phyloP scores from a whole-genome alignment of 768 basidiomycete species.

The button mushroom (Agaricus bisporus) region DNA sequence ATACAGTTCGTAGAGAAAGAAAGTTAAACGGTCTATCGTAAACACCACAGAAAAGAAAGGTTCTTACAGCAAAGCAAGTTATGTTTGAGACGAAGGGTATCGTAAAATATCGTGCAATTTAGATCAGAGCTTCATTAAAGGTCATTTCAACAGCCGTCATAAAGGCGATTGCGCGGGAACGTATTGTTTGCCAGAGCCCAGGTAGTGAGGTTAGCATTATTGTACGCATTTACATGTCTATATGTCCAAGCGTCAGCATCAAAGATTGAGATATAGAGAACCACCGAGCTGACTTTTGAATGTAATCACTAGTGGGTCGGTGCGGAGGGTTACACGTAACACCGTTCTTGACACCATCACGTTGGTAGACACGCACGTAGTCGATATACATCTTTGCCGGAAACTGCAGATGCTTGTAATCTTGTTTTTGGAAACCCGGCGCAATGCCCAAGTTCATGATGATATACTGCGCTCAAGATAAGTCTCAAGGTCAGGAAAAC shows the following conservation, averaged over 20 bases:
- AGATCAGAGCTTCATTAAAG: not conserved
- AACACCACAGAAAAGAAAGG: not conserved
- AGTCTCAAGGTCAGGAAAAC: slow-evolving; percentile 1
- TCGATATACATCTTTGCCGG: slow-evolving; percentile 82
- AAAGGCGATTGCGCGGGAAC: slow-evolving; percentile 63
- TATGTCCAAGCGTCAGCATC: not conserved
- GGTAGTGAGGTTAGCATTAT: slow-evolving; percentile 78
- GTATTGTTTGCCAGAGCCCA: slow-evolving; percentile 74
- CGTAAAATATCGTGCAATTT: slow-evolving; percentile 3
- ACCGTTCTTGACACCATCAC: slow-evolving; percentile 58
- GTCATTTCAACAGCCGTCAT: slow-evolving; percentile 31
- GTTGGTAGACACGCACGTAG: slow-evolving; percentile 87
- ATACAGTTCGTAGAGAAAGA: not conserved
- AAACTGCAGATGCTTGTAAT: slow-evolving; percentile 69
- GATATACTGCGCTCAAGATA: slow-evolving; percentile 46
- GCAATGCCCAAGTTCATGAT: slow-evolving; percentile 85
- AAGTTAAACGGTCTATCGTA: not conserved
- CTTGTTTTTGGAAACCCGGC: slow-evolving; percentile 65
- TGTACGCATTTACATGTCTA: slow-evolving; percentile 52
- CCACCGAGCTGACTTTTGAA: slow-evolving; percentile 41
- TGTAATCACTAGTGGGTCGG: slow-evolving; percentile 79
- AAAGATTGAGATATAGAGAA: not conserved
- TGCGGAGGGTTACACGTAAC: slow-evolving; percentile 76
- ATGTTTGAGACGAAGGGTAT: slow-evolving; percentile 1
- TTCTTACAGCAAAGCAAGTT: not conserved